Conservation (phyloP, 192 early-diverging fungal genomes). For the Obelidium mucronatum region DNA sequence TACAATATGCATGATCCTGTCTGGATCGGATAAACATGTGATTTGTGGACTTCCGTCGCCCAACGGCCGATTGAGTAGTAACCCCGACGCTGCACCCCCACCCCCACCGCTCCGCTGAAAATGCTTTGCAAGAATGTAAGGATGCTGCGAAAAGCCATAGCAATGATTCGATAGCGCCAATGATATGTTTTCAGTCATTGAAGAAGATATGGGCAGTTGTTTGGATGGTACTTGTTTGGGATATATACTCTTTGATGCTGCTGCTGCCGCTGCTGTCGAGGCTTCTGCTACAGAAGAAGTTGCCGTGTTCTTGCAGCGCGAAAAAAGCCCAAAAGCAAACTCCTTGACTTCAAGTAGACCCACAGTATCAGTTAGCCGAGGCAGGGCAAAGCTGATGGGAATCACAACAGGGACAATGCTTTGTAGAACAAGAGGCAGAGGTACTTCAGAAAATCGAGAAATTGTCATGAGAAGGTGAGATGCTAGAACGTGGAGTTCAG, state of each 20-base stretch:
- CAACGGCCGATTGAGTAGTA: constrained; percentile 13
- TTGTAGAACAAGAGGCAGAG: background rate
- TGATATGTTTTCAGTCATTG: too few relatives aligned
- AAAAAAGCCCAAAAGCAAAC: constrained; percentile 25
- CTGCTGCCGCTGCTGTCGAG: too few relatives aligned
- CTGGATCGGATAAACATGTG: constrained; percentile 16
- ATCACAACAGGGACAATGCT: constrained; percentile 16
- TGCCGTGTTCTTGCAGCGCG: too few relatives aligned
- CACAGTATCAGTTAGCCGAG: constrained; percentile 5
- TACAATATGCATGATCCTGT: constrained; percentile 19
- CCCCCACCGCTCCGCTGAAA: background rate
- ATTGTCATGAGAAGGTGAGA: constrained; percentile 1
- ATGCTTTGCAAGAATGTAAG: constrained; percentile 17
- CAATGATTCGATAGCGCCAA: too few relatives aligned
- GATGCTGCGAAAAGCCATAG: background rate
- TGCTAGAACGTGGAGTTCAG: constrained; percentile 5
- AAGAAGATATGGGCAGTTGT: too few relatives aligned
- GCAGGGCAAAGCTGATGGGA: constrained; percentile 26
- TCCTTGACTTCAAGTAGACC: constrained; percentile 12
- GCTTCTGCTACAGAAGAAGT: too few relatives aligned
- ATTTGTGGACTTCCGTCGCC: background rate
- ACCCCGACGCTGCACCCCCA: constrained; percentile 8
- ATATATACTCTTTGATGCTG: too few relatives aligned
- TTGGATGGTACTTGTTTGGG: too few relatives aligned
- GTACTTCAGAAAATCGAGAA: background rate